Conservation (phyloP, 2,329 filamentous ascomycete genomes). For the Neophaeococcomyces mojaviensis region DNA sequence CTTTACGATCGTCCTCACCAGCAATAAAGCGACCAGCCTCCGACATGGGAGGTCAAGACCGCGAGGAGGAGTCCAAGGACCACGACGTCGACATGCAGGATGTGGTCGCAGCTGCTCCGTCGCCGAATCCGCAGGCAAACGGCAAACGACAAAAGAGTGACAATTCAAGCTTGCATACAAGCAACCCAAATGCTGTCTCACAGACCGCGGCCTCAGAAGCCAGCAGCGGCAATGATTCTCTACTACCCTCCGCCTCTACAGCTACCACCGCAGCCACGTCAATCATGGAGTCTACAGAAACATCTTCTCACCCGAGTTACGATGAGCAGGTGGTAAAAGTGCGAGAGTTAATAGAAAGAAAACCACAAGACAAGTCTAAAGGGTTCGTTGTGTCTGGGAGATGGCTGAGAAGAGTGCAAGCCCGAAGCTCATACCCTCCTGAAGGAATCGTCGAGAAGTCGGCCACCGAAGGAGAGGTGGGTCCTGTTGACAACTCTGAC, state of each 20-base stretch:
- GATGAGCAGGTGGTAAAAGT: constrained; percentile 72
- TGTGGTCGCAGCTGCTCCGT: constrained; percentile 7
- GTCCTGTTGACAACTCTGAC: constrained; percentile 80
- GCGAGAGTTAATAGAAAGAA: constrained; percentile 49
- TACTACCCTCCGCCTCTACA: constrained; percentile 33
- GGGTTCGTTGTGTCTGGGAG: constrained; percentile 70
- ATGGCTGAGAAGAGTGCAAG: constrained; percentile 70
- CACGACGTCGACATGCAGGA: constrained; percentile 30
- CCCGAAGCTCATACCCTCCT: constrained; percentile 54
- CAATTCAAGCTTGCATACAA: constrained; percentile 11
- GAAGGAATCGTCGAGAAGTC: constrained; percentile 51
- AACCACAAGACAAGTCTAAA: constrained; percentile 45
- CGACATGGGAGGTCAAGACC: constrained; percentile 43
- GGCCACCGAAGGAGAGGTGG: constrained; percentile 57
- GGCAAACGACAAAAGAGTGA: constrained; percentile 16
- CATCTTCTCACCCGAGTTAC: constrained; percentile 37
- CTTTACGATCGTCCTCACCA: constrained; percentile 42
- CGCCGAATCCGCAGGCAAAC: constrained; percentile 13
- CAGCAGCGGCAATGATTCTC: constrained; percentile 28
- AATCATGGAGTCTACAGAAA: constrained; percentile 19
- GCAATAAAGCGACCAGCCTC: constrained; percentile 47
- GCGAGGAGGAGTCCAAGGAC: constrained; percentile 14
- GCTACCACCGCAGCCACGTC: constrained; percentile 29
- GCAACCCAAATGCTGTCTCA: constrained; percentile 33
- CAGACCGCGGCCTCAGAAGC: constrained; percentile 24